Base-by-base conservation (phyloP, 257 asterid species). In the Euphrasia confusa region DNA sequence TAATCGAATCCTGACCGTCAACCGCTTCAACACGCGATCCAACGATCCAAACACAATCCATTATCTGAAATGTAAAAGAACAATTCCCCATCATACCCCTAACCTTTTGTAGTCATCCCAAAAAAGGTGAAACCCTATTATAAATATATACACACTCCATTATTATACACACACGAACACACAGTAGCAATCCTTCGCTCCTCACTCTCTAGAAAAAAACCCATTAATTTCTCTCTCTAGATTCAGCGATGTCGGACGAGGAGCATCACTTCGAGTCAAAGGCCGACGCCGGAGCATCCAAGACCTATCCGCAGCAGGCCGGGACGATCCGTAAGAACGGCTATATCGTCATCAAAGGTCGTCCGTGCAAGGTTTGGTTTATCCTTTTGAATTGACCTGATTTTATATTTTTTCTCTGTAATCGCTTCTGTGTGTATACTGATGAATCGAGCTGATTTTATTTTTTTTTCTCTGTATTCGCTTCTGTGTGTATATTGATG, bases 251-350 rank as follows among this genome's bases (percentile, higher is more conserved):
- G 83, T 78, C 83, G 72, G 83, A 74, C 75, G 83, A 78, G 70
- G 83, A 78, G 64, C 78, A 78, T 50, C 80, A 78, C 17, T 78
- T 78, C 54, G 80, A 78, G 67, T 71, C 83, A 11, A 74, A 74
- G 74, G 78, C 80, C 37, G 79, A 78, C n/a, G 79, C 83, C 18
- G 80, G 80, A 12, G 83, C 83, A 2, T 77, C 82, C 60, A 74
- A 78, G 42, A 78, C 82, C 0, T 74, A 14, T 28, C 82, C 82
- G 3, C 80, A 78, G 71, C 83, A 78, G 59, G 83, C 83, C 13
- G 83, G 83, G 4, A 78, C 83, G 57, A 78, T 78, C 17, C 83
- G 83, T 13, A 78, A 78, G 71, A 68, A 54, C 27, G 83, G 83
- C 12, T 68, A 78, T 10, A 71, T 78, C 45, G 78, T 74, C 11